Conservation (phyloP, 2,329 filamentous ascomycete species). For the Apiospora pterosperma region DNA sequence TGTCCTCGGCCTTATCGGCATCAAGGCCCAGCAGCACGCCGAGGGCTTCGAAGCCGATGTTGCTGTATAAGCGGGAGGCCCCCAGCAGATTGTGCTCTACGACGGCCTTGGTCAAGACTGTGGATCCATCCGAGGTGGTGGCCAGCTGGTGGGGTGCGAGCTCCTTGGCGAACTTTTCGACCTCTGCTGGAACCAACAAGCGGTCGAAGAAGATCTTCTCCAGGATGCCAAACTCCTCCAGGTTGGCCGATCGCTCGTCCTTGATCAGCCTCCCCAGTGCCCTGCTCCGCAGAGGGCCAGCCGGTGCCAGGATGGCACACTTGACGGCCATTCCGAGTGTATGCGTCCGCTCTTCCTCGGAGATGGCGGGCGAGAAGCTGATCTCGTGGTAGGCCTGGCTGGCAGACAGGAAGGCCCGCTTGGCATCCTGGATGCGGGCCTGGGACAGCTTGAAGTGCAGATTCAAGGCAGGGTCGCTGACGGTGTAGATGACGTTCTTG, state of each 20-base stretch:
- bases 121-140: constrained; percentile 83
- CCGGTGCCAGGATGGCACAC: constrained; percentile 88
- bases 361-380: constrained; percentile 72
- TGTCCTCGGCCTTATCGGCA: constrained; percentile 80
- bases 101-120: constrained; percentile 88
- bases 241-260: constrained; percentile 75
- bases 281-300: constrained; percentile 78
- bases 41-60: constrained; percentile 73
- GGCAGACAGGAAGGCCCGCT: constrained; percentile 84
- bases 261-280: constrained; percentile 85
- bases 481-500: constrained; percentile 83
- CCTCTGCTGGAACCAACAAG: constrained; percentile 76
- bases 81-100: constrained; percentile 94
- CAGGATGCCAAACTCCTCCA: constrained; percentile 81
- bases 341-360: constrained; percentile 80
- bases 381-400: constrained; percentile 86
- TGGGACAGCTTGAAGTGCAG: constrained; percentile 89
- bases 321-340: constrained; percentile 85
- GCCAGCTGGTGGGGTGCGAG: constrained; percentile 88
- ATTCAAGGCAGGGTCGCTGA: constrained; percentile 69
- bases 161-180: constrained; percentile 77
- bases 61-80: constrained; percentile 74
- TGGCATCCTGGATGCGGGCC: constrained; percentile 88
- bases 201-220: constrained; percentile 98
- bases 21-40: constrained; percentile 75